Evolutionary conservation across 768 basidiomycete genomes (phyloP), one percentile per base, ranked within the genome.

Genomic region (Filobasidium wieringae): DNA sequence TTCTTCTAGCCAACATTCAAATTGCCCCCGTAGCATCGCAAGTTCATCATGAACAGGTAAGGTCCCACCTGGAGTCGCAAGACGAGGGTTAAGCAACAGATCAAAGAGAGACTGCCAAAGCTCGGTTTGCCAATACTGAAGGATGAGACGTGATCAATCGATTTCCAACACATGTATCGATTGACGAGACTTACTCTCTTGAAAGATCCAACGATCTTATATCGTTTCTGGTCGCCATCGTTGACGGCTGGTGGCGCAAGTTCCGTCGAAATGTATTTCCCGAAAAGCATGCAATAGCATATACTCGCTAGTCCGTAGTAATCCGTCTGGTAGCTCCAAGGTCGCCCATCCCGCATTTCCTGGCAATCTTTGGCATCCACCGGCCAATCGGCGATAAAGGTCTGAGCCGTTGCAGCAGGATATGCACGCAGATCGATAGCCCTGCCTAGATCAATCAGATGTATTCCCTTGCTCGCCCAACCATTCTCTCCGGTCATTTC

Each of bases 391-490:
- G 86, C 84, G 51, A 85, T 74, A 75, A 87, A 99, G 51, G 78
- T 78, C 74, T 97, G 93, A 1, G 56, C 27, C 19, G 60, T 52
- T 0, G 78, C 81, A 1, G 77, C 73, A 0, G 89, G 87, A 77
- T 89, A 97, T 33, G 87, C 77, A 12, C 80, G 76, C 33, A 83
- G 84, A 70, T 99, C 93, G 73, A 97, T 84, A 2, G 87, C 83
- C 30, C 93, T 83, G n/a, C 95, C 95, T 75, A 96, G 97, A 76
- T 99, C 95, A 71, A 99, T 96, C 58, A 97, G 75, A 70, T 83
- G 87, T 70, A 99, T 76, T 14, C 95, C 95, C 71, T 95, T 90
- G 72, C 77, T 74, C 54, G 77, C 72, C 95, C 95, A 99, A 4
- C 93, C 93, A 26, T 81, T 80, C 15, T 80, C 82, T 17, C 93